Evolutionary conservation across 2,329 filamentous ascomycete genomes (phyloP), one percentile per base, ranked within the genome.

Genomic region (Chaetomiaceae sp.): DNA sequence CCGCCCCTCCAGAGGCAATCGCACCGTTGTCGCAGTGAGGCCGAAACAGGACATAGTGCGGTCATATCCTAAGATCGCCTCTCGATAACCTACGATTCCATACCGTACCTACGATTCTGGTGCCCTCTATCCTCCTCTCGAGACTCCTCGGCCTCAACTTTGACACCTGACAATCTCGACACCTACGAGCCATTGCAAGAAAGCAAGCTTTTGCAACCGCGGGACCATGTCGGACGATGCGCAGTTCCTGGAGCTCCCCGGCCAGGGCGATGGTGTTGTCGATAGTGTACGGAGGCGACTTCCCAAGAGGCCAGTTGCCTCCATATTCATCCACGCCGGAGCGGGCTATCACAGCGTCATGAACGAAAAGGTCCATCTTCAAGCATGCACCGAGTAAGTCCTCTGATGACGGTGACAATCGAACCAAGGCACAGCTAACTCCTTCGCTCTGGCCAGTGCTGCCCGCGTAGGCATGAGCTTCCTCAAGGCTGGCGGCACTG

Each of bases 271-370:
- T 52, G 57, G 60, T 4, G 21, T 51, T 9, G 50, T 52, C n/a
- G 60, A 56, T n/a, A 51, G 53, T n/a, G 38, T 55, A 12, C 52
- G 51, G 50, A 57, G 44, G 38, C 54, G 50, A 19, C 41, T 33
- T 10, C 19, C 45, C 12, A 57, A 50, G 34, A 44, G 23, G 17
- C 55, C 57, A 3, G 53, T 60, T 34, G 59, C 70, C 51, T 90
- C 89, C 53, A 92, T 99, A 46, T 97, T 96, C 67, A 85, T 99
- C 39, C 93, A 99, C 68, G 93, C 92, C 33, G 93, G 93, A 30
- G 93, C 93, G 14, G 93, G 93, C 4, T 99, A 89, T 62, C 93
- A 99, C 67, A 96, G 90, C 64, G 74, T 81, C 20, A 81, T 87
- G 54, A 97, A 97, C 64, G 91, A 99, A 66, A 75, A 78, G 50